Conservation (phyloP, 192 early-diverging fungal species). For the Entophlyctis helioformis region DNA sequence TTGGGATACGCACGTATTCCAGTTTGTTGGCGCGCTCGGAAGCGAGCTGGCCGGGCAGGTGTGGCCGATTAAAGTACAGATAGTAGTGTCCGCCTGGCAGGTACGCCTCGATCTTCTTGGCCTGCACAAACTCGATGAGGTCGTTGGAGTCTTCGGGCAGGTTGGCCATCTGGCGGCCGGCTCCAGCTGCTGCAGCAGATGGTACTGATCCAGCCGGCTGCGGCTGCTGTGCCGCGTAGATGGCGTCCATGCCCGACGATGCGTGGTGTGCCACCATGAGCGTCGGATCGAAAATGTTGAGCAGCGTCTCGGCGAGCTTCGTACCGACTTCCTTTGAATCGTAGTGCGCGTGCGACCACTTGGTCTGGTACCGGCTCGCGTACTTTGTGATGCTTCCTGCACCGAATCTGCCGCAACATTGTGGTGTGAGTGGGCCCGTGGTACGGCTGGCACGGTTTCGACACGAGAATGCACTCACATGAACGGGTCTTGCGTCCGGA, state of each 20-base stretch:
- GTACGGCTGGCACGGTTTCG: neutral
- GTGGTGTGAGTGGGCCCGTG: neutral
- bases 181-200: neutral
- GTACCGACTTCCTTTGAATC: constrained; percentile 32
- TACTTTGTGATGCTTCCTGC: constrained; percentile 41
- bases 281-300: constrained; percentile 33
- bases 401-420: constrained; percentile 14
- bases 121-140: constrained; percentile 14
- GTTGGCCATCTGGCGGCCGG: no score
- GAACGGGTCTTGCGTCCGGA: constrained; percentile 35
- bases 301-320: constrained; percentile 26
- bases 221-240: neutral
- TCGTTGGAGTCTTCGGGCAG: constrained; percentile 4
- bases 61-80: constrained; percentile 35
- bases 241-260: no score
- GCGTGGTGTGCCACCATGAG: no score
- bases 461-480: constrained; percentile 10
- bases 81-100: constrained; percentile 27
- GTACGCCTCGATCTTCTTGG: constrained; percentile 20
- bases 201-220: neutral
- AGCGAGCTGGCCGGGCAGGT: constrained; percentile 19
- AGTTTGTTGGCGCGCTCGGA: constrained; percentile 11
- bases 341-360: constrained; percentile 28
- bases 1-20: constrained; percentile 15
- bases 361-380: constrained; percentile 33